These are phyloP conservation scores for Malassezia equina DNA, from an alignment of 1,284 basidiomycete genomes.

Conservation along the genomic window DNA sequence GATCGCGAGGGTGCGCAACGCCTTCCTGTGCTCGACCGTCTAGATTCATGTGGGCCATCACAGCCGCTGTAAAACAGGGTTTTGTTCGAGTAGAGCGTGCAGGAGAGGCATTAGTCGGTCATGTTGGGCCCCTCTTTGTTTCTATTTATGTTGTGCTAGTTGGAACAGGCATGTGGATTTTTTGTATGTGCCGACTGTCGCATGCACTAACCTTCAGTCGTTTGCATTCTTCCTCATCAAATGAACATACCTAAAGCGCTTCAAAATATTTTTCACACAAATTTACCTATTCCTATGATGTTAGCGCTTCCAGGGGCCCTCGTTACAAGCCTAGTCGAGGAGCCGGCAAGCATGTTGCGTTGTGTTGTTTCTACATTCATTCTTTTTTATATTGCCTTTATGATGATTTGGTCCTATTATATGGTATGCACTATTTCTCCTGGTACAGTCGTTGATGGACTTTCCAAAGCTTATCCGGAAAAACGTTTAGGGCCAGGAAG, in stretches of 20 bases:
- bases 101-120: slow-evolving; percentile 5
- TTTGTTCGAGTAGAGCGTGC: slow-evolving; percentile 13
- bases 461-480: slow-evolving; percentile 25
- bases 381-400: slow-evolving; percentile 65
- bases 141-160: slow-evolving; percentile 13
- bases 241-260: slow-evolving; percentile 28
- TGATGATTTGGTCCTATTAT: slow-evolving; percentile 72
- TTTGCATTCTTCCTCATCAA: slow-evolving; percentile 24
- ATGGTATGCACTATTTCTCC: slow-evolving; percentile 63
- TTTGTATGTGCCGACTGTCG: slow-evolving; percentile 7
- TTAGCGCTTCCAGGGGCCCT: slow-evolving; percentile 27
- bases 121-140: slow-evolving; percentile 8
- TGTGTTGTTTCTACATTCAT: slow-evolving; percentile 51
- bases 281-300: slow-evolving; percentile 30
- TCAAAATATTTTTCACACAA: slow-evolving; percentile 22
- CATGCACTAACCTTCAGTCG: slow-evolving; percentile 17
- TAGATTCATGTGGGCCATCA: slow-evolving; percentile 1
- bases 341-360: slow-evolving; percentile 20
- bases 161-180: slow-evolving; percentile 10
- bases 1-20: not conserved
- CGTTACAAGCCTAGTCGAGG: slow-evolving; percentile 14
- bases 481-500: slow-evolving; percentile 34
- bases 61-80: slow-evolving; percentile 2
- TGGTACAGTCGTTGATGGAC: slow-evolving; percentile 25
- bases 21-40: not conserved